Percentiles rank a stretch among this genome's conserved stretches.
These are phyloP conservation scores for Apiospora phragmitis DNA, from an alignment of 2,329 filamentous ascomycete genomes.

Conservation along the genomic window DNA sequence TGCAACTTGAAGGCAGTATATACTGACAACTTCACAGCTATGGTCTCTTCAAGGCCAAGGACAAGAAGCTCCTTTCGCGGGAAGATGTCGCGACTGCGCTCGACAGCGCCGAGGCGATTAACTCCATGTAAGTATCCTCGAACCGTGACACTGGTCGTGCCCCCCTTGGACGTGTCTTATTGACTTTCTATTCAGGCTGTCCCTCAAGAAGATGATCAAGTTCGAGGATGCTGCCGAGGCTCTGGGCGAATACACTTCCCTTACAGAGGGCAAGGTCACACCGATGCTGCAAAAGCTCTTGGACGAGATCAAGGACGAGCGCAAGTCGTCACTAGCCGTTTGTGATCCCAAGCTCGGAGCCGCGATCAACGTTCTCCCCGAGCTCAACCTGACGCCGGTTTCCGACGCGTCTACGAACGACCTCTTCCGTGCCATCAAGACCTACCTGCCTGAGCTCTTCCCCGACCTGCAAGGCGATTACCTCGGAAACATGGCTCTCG, in stretches of 20 bases:
- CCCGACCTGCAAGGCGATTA: slow-evolving; percentile 83
- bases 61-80: slow-evolving; percentile 96
- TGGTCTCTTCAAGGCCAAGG: slow-evolving; percentile 95
- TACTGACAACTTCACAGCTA: slow-evolving; percentile 61
- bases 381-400: slow-evolving; percentile 79
- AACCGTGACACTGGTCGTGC: not conserved
- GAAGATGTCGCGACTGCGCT: slow-evolving; percentile 76
- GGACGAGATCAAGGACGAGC: slow-evolving; percentile 91
- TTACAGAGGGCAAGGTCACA: slow-evolving; percentile 94
- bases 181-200: slow-evolving; percentile 59
- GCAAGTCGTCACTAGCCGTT: slow-evolving; percentile 92
- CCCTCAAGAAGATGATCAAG: slow-evolving; percentile 96
- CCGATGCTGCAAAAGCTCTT: slow-evolving; percentile 81
- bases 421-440: slow-evolving; percentile 90
- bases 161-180: slow-evolving; percentile 11
- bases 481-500: slow-evolving; percentile 90
- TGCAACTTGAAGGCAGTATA: slow-evolving; percentile 6
- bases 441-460: slow-evolving; percentile 86
- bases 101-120: slow-evolving; percentile 78
- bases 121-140: slow-evolving; percentile 69
- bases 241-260: slow-evolving; percentile 82
- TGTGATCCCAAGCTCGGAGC: slow-evolving; percentile 90
- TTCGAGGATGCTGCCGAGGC: slow-evolving; percentile 92
- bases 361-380: slow-evolving; percentile 88
- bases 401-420: slow-evolving; percentile 82